Evolutionary conservation across 75 land plant genomes (phyloP), one percentile per base, ranked within the genome.

Genomic region (Picea sitchensis): DNA sequence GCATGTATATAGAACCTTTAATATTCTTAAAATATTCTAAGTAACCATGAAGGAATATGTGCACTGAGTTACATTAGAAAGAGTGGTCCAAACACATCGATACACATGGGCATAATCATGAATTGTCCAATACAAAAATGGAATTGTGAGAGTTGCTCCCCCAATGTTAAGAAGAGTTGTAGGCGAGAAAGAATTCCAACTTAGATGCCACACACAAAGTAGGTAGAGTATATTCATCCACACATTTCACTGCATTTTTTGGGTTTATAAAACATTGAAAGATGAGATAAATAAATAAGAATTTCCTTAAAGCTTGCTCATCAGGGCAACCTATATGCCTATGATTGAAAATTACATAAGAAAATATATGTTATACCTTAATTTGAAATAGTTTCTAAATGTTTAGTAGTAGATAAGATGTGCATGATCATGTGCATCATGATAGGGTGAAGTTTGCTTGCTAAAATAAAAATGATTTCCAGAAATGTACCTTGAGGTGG

Each of bases 81-180:
- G 96, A 11, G 94, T 91, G 13, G 81, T 80, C 38, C 74, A 63
- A 44, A 78, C 82, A 61, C 85, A 86, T 34, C 89, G 85, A 85
- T 93, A 94, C 38, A 97, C 99, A 83, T 91, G 80, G 58, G 97
- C 99, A 94, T 84, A 96, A 80, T 96, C 99, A 60, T 95, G 93
- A 44, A 96, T 94, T 30, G 81, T 91, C 99, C 99, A 94, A 41
- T 91, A 94, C 57, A 81, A 68, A 77, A 90, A 92, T 58, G 87
- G 26, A 78, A 23, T 61, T 4, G 34, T 38, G 59, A 3, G 77
- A 23, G 44, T 76, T 81, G 3, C 21, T 13, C 76, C 23, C 80
- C 78, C 78, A 79, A 58, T 31, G 56, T 0, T 5, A 38, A n/a
- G 80, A 75, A 26, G 91, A 77, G 81, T 82, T 86, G 80, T 91